Conservation (phyloP, 2,329 filamentous ascomycete species). For the Cladosporium austrohemisphaericum region DNA sequence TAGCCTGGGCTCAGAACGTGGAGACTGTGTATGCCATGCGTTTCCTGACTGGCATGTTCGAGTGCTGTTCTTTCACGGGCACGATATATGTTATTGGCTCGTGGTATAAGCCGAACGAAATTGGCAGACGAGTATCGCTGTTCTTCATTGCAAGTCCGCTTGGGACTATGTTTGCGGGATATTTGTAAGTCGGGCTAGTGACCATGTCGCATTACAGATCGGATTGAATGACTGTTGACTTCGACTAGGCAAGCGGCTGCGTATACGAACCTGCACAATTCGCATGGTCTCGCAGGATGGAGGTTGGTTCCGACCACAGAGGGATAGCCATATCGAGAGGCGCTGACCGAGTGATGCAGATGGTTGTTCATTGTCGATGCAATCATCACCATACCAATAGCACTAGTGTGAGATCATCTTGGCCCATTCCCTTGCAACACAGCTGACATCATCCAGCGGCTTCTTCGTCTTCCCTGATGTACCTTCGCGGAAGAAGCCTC, state of each 20-base stretch:
- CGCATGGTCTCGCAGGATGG: not conserved
- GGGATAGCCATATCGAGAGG: conserved; percentile 31
- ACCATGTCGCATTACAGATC: conserved; percentile 27
- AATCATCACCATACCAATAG: conserved; percentile 54
- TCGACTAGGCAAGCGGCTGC: not conserved
- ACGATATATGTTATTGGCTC: conserved; percentile 58
- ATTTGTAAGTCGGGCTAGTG: conserved; percentile 55
- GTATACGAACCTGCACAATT: not conserved
- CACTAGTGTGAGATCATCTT: conserved; percentile 34
- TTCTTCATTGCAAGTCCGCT: conserved; percentile 59
- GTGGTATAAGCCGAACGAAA: conserved; percentile 58
- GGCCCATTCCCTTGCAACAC: too few species aligned
- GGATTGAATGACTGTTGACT: too few species aligned
- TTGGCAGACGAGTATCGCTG: conserved; percentile 59
- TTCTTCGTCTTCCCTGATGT: conserved; percentile 54
- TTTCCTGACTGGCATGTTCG: not conserved
- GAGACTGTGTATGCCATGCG: not conserved
- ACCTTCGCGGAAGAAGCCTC: conserved; percentile 48
- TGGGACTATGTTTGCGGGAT: conserved; percentile 60
- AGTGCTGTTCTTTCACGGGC: conserved; percentile 29
- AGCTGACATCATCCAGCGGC: conserved; percentile 32
- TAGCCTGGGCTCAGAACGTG: conserved; percentile 3
- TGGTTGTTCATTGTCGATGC: conserved; percentile 59
- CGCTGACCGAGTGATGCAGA: conserved; percentile 47
- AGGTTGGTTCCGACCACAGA: not conserved